phyloP scores from a whole-genome alignment of 495 filamentous ascomycete genomes.

The Opeltia flavorubescens region DNA sequence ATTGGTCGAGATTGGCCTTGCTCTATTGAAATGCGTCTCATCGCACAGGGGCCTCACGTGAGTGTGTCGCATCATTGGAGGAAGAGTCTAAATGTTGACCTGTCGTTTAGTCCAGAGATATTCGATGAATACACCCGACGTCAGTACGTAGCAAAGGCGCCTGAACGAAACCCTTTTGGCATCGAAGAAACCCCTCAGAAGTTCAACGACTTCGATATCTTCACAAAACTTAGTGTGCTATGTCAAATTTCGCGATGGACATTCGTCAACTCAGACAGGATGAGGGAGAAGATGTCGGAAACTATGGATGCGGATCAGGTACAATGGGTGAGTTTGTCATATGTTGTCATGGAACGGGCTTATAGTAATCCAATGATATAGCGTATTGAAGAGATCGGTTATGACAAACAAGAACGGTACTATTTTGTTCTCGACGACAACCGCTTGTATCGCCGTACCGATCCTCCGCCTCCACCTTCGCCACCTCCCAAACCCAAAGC shows the following conservation, averaged over 20 bases:
- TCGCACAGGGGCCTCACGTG: conserved; percentile 87
- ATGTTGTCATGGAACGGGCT: background rate
- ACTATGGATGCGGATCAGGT: conserved; percentile 68
- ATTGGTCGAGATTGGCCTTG: conserved; percentile 70
- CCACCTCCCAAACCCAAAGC: conserved; percentile 52
- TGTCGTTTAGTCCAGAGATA: conserved; percentile 50
- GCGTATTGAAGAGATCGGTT: conserved; percentile 87
- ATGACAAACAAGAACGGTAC: conserved; percentile 66
- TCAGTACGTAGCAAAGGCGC: conserved; percentile 75
- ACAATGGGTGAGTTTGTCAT: conserved; percentile 53
- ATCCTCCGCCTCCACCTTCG: conserved; percentile 44
- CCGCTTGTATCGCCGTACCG: conserved; percentile 72
- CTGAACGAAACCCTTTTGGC: conserved; percentile 73
- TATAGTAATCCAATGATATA: conserved; percentile 23
- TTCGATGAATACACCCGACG: conserved; percentile 91
- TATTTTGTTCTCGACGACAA: conserved; percentile 94
- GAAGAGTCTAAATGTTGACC: background rate
- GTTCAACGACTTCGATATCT: conserved; percentile 71
- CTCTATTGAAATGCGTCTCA: conserved; percentile 82
- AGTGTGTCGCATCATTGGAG: conserved; percentile 20
- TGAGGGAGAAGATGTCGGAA: conserved; percentile 77
- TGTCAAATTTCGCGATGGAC: conserved; percentile 88
- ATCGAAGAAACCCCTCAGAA: conserved; percentile 54
- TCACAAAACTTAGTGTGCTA: conserved; percentile 75
- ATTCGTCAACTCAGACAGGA: conserved; percentile 67